A percentile compares a stretch with the other conserved stretches of the same genome.
Evolutionary conservation across 768 basidiomycete genomes (phyloP).

Genomic region (Cyclocybe aegerita): DNA sequence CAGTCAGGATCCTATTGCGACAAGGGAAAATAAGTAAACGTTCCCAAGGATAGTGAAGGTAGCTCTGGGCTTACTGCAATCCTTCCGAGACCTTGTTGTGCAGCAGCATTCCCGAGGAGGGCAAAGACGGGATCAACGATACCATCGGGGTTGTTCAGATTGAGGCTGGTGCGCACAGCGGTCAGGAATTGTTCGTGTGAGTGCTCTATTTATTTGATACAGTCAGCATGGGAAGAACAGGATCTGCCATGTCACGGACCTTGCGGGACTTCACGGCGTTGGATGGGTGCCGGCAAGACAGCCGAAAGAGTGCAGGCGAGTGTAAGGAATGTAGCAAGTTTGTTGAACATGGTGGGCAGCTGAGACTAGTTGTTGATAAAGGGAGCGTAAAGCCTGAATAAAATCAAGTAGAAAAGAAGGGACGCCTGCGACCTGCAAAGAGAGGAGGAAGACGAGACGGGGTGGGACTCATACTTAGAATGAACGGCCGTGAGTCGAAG

Average conservation of each 20-base stretch:
- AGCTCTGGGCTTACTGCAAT: slow-evolving; percentile 40
- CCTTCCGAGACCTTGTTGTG: slow-evolving; percentile 49
- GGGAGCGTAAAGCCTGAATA: slow-evolving; percentile 14
- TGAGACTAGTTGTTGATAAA: slow-evolving; percentile 10
- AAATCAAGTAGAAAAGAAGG: slow-evolving; percentile 18
- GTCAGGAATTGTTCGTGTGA: slow-evolving; percentile 61
- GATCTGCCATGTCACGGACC: slow-evolving; percentile 32
- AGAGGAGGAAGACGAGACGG: neutral
- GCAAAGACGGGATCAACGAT: slow-evolving; percentile 66
- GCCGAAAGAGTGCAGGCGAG: slow-evolving; percentile 33
- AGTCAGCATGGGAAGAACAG: slow-evolving; percentile 7
- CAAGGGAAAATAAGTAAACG: neutral
- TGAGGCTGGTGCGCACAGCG: slow-evolving; percentile 46
- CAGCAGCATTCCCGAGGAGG: slow-evolving; percentile 67
- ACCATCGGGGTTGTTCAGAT: slow-evolving; percentile 54
- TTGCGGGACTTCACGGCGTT: slow-evolving; percentile 60
- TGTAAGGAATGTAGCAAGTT: slow-evolving; percentile 19
- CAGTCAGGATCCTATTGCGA: slow-evolving; percentile 50
- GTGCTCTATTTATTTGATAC: slow-evolving; percentile 44
- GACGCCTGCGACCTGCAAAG: slow-evolving; percentile 28
- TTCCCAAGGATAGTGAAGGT: neutral
- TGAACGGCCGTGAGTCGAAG: neutral
- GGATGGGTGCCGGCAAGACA: slow-evolving; percentile 41
- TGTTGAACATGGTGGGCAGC: slow-evolving; percentile 22
- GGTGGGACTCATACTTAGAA: neutral